These are phyloP conservation scores for Aphanomyces stellatus DNA, from an alignment of 352 stramenopile species.

Conservation along the genomic window DNA sequence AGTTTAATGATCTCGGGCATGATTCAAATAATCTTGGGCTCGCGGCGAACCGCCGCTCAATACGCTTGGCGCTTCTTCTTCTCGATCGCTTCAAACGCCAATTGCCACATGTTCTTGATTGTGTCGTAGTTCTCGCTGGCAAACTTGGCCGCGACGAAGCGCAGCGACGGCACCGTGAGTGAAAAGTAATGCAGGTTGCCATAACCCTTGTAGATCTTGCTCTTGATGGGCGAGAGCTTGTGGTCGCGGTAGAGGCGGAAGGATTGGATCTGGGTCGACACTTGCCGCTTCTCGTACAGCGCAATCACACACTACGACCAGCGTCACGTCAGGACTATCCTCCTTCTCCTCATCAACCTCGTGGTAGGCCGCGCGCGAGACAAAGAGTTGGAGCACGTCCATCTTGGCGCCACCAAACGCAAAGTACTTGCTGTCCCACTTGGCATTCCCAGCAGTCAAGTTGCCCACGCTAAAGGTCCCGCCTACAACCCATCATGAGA, in stretches of 20 bases:
- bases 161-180: conserved; percentile 64
- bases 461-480: conserved; percentile 79
- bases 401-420: conserved; percentile 72
- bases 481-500: conserved; percentile 32
- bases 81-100: conserved; percentile 74
- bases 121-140: conserved; percentile 75
- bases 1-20: no score
- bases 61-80: conserved; percentile 51
- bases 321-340: not conserved
- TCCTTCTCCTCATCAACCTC: no score
- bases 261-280: conserved; percentile 77
- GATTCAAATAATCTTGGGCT: no score
- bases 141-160: conserved; percentile 76
- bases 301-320: conserved; percentile 62
- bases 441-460: conserved; percentile 63
- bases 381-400: conserved; percentile 77
- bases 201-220: conserved; percentile 84
- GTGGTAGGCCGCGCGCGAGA: conserved; percentile 72
- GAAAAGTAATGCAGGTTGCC: conserved; percentile 82
- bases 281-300: conserved; percentile 71
- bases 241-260: conserved; percentile 75
- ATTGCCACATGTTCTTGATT: conserved; percentile 73
- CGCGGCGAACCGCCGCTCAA: not conserved
- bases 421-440: conserved; percentile 73
- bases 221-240: conserved; percentile 80